Evolutionary conservation across 768 basidiomycete genomes (phyloP).

Genomic region (Leccinum barrowsii): DNA sequence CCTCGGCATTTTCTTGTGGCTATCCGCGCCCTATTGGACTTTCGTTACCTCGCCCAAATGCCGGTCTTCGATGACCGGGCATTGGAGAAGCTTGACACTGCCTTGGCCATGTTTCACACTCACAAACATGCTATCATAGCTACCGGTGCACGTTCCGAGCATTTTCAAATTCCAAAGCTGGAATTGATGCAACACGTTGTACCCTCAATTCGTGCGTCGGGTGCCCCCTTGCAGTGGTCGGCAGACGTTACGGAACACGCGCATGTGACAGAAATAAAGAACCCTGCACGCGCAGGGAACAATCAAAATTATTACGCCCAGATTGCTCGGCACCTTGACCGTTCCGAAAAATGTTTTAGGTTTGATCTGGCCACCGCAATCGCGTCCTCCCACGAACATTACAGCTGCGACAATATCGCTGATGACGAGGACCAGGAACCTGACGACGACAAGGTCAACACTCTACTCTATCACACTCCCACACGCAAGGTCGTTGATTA

Average conservation of each 20-base stretch:
- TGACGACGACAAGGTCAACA: not conserved
- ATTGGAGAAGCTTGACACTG: slow-evolving; percentile 24
- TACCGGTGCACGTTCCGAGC: slow-evolving; percentile 12
- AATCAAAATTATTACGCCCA: not conserved
- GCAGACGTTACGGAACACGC: not conserved
- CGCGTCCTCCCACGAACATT: too few relatives aligned
- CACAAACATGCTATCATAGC: slow-evolving; percentile 35
- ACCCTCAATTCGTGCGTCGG: not conserved
- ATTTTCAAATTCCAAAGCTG: not conserved
- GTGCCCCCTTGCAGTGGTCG: not conserved
- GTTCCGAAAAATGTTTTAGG: not conserved
- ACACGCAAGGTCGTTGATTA: not conserved
- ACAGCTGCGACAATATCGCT: not conserved
- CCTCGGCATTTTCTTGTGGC: not conserved
- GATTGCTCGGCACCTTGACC: not conserved
- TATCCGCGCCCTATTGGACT: slow-evolving; percentile 15
- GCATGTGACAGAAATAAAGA: not conserved
- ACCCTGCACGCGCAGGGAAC: not conserved
- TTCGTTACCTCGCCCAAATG: slow-evolving; percentile 32
- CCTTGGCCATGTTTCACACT: slow-evolving; percentile 33
- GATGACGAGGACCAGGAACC: not conserved
- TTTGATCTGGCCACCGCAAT: not conserved
- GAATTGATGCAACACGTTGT: not conserved
- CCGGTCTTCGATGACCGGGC: slow-evolving; percentile 29
- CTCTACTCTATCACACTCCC: not conserved